These are phyloP conservation scores for Eucalyptus erythrocorys DNA, from an alignment of 345 rosid species.

Conservation along the genomic window DNA sequence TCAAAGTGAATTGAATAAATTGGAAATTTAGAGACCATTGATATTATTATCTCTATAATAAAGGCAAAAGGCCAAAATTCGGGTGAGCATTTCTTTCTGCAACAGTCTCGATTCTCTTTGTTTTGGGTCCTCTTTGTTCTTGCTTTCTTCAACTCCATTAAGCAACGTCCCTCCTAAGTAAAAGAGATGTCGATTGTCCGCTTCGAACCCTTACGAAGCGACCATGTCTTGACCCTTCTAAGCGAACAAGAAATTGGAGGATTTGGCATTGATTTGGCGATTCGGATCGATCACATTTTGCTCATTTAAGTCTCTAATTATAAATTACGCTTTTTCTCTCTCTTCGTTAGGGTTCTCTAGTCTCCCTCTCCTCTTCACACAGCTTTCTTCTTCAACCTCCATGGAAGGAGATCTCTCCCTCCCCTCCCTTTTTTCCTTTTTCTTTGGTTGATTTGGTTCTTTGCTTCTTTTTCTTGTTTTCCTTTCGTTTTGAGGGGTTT, in stretches of 20 bases:
- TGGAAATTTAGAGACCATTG: neutral
- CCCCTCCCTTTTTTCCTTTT: too few species aligned
- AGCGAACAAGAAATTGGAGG: neutral
- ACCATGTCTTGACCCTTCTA: neutral
- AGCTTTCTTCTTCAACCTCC: too few species aligned
- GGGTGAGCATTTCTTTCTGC: neutral
- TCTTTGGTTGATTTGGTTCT: too few species aligned
- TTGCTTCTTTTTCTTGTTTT: too few species aligned
- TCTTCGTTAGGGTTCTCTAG: too few species aligned
- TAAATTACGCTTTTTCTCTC: too few species aligned
- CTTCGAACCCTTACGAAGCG: neutral
- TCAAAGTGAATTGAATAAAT: too few species aligned
- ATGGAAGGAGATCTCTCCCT: too few species aligned
- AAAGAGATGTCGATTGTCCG: neutral
- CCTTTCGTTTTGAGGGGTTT: too few species aligned
- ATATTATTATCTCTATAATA: accelerated
- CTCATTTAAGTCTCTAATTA: neutral
- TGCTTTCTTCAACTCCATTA: neutral
- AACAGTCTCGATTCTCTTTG: neutral
- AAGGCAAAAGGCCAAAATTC: neutral
- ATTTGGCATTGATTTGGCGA: neutral
- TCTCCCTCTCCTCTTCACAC: too few species aligned
- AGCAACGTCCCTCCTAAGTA: neutral
- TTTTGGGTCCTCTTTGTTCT: neutral
- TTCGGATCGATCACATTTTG: neutral